Percentiles rank a stretch among this genome's conserved stretches.
These are phyloP conservation scores for Penicillium sp. DNA, from an alignment of 2,329 filamentous ascomycete species.

Conservation along the genomic window DNA sequence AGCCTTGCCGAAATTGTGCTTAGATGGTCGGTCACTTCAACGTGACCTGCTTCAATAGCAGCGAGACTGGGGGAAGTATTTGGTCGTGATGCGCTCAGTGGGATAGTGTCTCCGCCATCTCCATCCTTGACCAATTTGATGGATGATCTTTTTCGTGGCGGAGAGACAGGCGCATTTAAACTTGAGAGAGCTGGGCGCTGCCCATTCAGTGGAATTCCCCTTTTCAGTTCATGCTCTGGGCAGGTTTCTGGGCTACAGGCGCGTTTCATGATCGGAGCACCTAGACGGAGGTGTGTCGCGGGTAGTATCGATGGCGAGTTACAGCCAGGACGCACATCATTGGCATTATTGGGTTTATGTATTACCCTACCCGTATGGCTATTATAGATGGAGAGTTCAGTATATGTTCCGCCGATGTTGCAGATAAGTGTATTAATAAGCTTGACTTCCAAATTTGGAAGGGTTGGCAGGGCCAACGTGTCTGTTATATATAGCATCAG, in stretches of 20 bases:
- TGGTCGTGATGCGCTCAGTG: not conserved
- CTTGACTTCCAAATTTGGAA: not conserved
- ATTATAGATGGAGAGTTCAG: not conserved
- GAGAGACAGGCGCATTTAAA: conserved; percentile 27
- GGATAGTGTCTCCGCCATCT: not conserved
- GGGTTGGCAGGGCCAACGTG: not conserved
- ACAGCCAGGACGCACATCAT: not conserved
- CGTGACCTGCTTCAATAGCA: conserved; percentile 52
- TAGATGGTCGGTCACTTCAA: conserved; percentile 48
- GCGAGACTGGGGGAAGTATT: conserved; percentile 29
- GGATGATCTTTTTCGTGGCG: conserved; percentile 18
- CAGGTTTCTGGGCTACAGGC: conserved; percentile 3
- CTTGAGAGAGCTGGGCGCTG: conserved; percentile 8
- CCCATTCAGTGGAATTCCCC: not conserved
- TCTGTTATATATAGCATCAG: too few species aligned
- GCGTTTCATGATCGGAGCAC: conserved; percentile 14
- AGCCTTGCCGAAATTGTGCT: conserved; percentile 47
- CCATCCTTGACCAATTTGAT: not conserved
- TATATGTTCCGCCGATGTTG: not conserved
- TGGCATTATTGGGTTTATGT: not conserved
- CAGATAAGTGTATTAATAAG: not conserved
- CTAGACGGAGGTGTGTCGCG: too few species aligned
- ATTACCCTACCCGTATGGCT: not conserved
- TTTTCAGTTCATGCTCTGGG: not conserved
- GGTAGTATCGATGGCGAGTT: not conserved